Evolutionary conservation across 768 basidiomycete genomes (phyloP).

Genomic region (Boletus rex-veris): DNA sequence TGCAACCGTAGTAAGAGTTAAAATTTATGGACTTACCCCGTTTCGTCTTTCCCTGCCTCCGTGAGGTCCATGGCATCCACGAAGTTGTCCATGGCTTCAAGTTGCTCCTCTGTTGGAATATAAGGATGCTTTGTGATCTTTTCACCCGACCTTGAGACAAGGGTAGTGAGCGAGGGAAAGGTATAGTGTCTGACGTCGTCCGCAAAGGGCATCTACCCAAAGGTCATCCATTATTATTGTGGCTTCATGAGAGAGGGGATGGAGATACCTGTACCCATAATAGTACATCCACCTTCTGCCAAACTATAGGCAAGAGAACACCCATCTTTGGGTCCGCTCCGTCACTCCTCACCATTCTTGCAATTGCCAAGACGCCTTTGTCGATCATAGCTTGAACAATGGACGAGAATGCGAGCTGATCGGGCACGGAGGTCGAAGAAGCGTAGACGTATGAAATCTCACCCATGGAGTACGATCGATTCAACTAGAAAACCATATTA

Average conservation of each 20-base stretch:
- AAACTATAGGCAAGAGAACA: conserved; percentile 58
- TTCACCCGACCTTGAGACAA: conserved; percentile 76
- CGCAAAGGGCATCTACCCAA: conserved; percentile 84
- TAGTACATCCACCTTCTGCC: conserved; percentile 71
- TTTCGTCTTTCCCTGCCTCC: conserved; percentile 68
- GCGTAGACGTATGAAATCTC: conserved; percentile 88
- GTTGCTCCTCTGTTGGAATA: conserved; percentile 74
- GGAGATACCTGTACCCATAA: conserved; percentile 76
- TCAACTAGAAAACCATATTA: conserved; percentile 50
- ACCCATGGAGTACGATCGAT: conserved; percentile 76
- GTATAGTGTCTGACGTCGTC: conserved; percentile 88
- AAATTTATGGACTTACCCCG: conserved; percentile 48
- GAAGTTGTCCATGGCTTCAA: conserved; percentile 79
- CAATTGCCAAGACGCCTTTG: conserved; percentile 69
- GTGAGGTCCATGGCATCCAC: conserved; percentile 89
- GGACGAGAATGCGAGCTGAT: conserved; percentile 84
- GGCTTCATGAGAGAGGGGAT: neutral
- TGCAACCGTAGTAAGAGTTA: neutral
- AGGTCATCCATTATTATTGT: neutral
- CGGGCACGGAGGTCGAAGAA: conserved; percentile 56
- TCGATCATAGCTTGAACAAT: conserved; percentile 77
- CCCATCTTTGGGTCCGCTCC: conserved; percentile 84
- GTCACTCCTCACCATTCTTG: conserved; percentile 76
- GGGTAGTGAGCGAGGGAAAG: conserved; percentile 74
- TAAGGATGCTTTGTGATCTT: conserved; percentile 71